Percentiles rank a stretch among this genome's conserved stretches.
Evolutionary conservation across 495 filamentous ascomycete species (phyloP).

Genomic region (Aspergillus sclerotiicarbonarius): DNA sequence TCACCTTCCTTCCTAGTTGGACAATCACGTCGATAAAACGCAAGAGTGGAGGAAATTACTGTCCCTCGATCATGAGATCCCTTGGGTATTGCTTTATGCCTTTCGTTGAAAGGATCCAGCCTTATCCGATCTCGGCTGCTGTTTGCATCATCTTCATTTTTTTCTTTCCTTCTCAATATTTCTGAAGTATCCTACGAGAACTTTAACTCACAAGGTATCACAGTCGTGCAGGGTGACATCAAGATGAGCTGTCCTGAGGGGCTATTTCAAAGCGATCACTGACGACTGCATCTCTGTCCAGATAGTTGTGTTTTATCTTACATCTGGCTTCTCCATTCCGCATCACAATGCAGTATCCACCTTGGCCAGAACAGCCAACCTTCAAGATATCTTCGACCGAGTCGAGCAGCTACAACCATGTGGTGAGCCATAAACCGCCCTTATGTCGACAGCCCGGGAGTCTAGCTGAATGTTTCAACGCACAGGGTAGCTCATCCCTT

Average conservation of each 20-base stretch:
- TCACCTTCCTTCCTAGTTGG: neutral
- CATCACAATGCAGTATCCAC: neutral
- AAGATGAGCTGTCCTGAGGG: neutral
- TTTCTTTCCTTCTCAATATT: neutral
- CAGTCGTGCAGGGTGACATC: neutral
- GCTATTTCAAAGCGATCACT: neutral
- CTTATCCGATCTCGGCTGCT: no score
- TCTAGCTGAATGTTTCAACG: neutral
- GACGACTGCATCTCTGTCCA: neutral
- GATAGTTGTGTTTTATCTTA: neutral
- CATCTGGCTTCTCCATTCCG: neutral
- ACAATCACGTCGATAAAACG: neutral
- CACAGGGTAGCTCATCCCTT: slow-evolving; percentile 24
- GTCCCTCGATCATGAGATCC: no score
- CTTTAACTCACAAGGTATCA: neutral
- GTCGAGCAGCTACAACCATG: neutral
- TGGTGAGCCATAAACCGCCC: neutral
- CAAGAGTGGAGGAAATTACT: no score
- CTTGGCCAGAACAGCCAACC: neutral
- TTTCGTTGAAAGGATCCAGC: no score
- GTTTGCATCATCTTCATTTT: neutral
- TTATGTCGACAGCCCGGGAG: neutral
- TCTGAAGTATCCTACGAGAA: neutral
- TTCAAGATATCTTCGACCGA: neutral
- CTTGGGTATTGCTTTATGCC: no score